A percentile compares a stretch with the other conserved stretches of the same genome.
These are phyloP conservation scores for Dictyostelium discoideum DNA, from an alignment of 78 protist species.

Conservation along the genomic window DNA sequence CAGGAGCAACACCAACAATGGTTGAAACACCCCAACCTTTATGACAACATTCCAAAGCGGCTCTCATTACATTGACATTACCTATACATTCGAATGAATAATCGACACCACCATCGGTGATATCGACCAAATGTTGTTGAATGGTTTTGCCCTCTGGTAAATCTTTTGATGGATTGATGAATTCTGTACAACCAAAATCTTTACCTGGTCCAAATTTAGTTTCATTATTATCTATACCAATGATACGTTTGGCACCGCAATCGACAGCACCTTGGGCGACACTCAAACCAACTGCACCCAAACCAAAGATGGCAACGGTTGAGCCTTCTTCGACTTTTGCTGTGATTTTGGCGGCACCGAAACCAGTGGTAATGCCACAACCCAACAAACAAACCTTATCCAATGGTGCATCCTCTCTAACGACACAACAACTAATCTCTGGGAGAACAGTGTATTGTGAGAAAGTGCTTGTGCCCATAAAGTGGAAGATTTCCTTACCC, in stretches of 20 bases:
- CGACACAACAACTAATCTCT: slow-evolving; percentile 89
- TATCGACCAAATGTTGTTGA: slow-evolving; percentile 59
- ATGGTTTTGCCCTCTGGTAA: slow-evolving; percentile 49
- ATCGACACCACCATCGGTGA: slow-evolving; percentile 90
- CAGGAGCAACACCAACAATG: slow-evolving; percentile 93
- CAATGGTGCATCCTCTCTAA: slow-evolving; percentile 83
- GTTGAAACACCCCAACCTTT: slow-evolving; percentile 93
- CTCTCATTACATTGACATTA: slow-evolving; percentile 90
- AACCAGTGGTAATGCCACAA: slow-evolving; percentile 83
- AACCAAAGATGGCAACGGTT: slow-evolving; percentile 91
- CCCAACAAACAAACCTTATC: slow-evolving; percentile 85
- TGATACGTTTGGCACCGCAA: slow-evolving; percentile 86
- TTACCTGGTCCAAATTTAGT: slow-evolving; percentile 88
- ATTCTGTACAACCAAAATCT: slow-evolving; percentile 95
- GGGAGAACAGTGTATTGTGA: slow-evolving; percentile 94
- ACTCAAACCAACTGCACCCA: slow-evolving; percentile 93
- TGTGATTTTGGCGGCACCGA: slow-evolving; percentile 91
- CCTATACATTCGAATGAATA: slow-evolving; percentile 97
- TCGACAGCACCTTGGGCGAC: slow-evolving; percentile 79
- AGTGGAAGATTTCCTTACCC: slow-evolving; percentile 89
- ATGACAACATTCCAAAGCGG: slow-evolving; percentile 93
- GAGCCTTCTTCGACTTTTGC: slow-evolving; percentile 83
- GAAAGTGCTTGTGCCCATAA: slow-evolving; percentile 91
- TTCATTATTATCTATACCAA: slow-evolving; percentile 94
- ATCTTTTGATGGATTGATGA: slow-evolving; percentile 88